Base-by-base conservation (phyloP, 2,329 filamentous ascomycete genomes). In the Fusarium denticulatum region DNA sequence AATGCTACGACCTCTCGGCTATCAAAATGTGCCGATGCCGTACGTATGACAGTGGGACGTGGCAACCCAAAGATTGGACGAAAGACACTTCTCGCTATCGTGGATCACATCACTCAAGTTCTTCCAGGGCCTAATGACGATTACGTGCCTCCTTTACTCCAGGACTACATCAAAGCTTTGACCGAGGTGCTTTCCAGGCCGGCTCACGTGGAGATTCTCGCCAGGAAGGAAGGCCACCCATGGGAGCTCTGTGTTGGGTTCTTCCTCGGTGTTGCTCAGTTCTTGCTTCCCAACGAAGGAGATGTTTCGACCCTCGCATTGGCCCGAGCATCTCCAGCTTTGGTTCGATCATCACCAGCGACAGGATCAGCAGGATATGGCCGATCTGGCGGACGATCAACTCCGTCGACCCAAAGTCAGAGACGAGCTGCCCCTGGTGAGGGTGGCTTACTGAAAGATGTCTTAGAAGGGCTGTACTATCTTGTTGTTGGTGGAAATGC, bases 21-120 rank as follows among this genome's bases (percentile, higher is more conserved):
- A 16, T 86, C 88, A 60, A 88, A 89, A 76, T 94, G 91, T 77
- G 93, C 93, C 36, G 89, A 90, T 52, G 91, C 92, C 13, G 83
- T 98, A 64, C 91, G 94, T 60, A 85, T 91, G 32, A 89, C 92
- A 30, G 88, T 97, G 53, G 90, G 92, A 72, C 88, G 92, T 60
- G 93, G 93, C 28, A 85, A 92, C 37, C 83, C 86, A 26, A 91
- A 88, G 68, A 82, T 98, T 71, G 93, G 91, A 77, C 86, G 87
- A 67, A 97, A 94, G 80, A 96, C 95, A 1, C 86, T 96, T n/a
- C 88, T 92, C 75, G 90, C 93, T 11, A 85, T 98, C 22, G 86
- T 97, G 72, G 91, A 94, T 72, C 95, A 97, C 82, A 92, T 98
- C 69, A 91, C 90, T 7, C 91, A 97, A 73, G 90, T 91, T 24